Evolutionary conservation across 1,139 yeast genomes (phyloP).

Genomic region (Magnusiomyces tetraspermus): DNA sequence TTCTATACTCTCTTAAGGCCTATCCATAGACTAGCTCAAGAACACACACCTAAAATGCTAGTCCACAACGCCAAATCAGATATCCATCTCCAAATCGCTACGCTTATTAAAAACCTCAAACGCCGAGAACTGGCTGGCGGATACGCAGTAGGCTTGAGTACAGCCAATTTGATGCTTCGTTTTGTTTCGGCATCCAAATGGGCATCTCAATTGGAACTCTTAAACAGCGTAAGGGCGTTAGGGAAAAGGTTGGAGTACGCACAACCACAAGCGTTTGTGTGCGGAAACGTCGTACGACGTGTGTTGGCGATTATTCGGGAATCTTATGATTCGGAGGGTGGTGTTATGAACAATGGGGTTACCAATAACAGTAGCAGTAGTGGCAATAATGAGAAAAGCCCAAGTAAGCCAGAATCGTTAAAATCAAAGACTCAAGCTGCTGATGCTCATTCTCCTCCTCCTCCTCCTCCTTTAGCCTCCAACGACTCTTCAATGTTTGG

Average conservation of each 20-base stretch:
- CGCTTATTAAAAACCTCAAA: conserved; percentile 37
- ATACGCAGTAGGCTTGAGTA: conserved; percentile 70
- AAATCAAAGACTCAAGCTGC: neutral
- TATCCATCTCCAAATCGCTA: conserved; percentile 18
- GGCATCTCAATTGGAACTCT: conserved; percentile 65
- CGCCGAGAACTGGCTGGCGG: conserved; percentile 70
- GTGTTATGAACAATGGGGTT: too few relatives aligned
- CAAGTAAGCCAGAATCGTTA: too few relatives aligned
- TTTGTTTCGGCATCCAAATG: conserved; percentile 86
- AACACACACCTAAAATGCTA: neutral
- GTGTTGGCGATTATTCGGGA: conserved; percentile 83
- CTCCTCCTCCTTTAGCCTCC: conserved; percentile 31
- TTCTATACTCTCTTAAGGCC: too few relatives aligned
- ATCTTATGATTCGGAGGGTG: conserved; percentile 66
- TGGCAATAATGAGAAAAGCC: conserved; percentile 5
- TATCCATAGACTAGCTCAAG: too few relatives aligned
- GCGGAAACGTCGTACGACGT: conserved; percentile 87
- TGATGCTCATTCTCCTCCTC: neutral
- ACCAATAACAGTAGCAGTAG: conserved; percentile 6
- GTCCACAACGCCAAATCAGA: conserved; percentile 12
- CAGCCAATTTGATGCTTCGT: conserved; percentile 78
- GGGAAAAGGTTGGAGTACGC: conserved; percentile 35
- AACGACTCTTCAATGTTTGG: conserved; percentile 87
- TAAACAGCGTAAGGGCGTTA: conserved; percentile 50
- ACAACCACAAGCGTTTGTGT: conserved; percentile 56